Conservation (phyloP, 108 stramenopile species). For the Pseudonitzschia multistriata region DNA sequence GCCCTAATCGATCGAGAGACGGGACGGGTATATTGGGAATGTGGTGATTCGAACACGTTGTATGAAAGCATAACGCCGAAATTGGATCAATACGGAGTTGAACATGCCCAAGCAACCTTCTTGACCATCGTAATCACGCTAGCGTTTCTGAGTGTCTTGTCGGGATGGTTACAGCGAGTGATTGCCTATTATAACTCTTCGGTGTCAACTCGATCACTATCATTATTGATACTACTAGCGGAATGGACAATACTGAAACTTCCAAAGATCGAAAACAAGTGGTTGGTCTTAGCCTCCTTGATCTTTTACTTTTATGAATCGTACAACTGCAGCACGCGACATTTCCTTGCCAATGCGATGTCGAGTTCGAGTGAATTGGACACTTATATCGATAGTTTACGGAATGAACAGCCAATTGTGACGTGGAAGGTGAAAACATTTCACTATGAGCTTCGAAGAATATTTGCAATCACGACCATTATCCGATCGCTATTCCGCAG, state of each 20-base stretch:
- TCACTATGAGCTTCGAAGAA: constrained; percentile 69
- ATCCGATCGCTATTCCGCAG: constrained; percentile 23
- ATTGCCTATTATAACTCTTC: constrained; percentile 10
- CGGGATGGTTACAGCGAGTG: constrained; percentile 24
- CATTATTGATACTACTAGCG: neutral
- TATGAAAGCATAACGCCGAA: constrained; percentile 27
- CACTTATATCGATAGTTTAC: constrained; percentile 56
- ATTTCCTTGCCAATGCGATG: constrained; percentile 67
- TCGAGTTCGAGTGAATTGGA: constrained; percentile 61
- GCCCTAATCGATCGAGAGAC: constrained; percentile 78
- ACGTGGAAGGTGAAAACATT: constrained; percentile 81
- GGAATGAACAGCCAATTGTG: constrained; percentile 51
- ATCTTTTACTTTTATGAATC: constrained; percentile 74
- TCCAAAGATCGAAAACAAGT: constrained; percentile 32
- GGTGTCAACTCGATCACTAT: neutral
- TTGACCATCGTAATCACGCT: constrained; percentile 25
- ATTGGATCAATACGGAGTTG: constrained; percentile 32
- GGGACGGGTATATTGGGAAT: constrained; percentile 77
- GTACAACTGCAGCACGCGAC: constrained; percentile 67
- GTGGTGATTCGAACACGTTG: constrained; percentile 41
- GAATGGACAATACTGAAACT: constrained; percentile 28
- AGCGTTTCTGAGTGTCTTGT: constrained; percentile 27
- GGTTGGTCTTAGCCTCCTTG: constrained; percentile 40
- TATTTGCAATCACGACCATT: constrained; percentile 32
- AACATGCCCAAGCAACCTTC: constrained; percentile 34